These are phyloP conservation scores for Neoascochyta sp. DNA, from an alignment of 2,329 filamentous ascomycete genomes.

Conservation along the genomic window DNA sequence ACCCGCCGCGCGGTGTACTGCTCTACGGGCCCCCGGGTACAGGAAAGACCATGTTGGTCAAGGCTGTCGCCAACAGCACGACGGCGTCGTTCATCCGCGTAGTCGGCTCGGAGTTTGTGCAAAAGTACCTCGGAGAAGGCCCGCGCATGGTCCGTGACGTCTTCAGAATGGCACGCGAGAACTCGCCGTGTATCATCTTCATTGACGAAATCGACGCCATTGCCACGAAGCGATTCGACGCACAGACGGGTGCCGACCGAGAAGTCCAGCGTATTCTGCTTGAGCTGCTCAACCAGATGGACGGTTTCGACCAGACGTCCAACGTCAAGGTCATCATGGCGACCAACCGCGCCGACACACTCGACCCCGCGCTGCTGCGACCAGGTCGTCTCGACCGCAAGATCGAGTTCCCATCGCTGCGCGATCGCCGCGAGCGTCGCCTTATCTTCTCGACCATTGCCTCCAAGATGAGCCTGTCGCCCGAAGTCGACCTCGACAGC, in stretches of 20 bases:
- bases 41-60: conserved; percentile 96
- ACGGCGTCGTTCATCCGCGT: conserved; percentile 98
- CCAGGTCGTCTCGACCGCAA: conserved; percentile 95
- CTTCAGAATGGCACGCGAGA: conserved; percentile 98
- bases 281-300: conserved; percentile 98
- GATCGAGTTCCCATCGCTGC: conserved; percentile 95
- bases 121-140: conserved; percentile 97
- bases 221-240: conserved; percentile 98
- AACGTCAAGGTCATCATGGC: conserved; percentile 99
- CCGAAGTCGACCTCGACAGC: conserved; percentile 93
- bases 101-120: conserved; percentile 96
- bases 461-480: conserved; percentile 91
- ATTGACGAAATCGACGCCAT: conserved; percentile 99
- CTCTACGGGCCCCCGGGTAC: conserved; percentile 95
- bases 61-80: conserved; percentile 96
- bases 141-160: conserved; percentile 99
- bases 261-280: conserved; percentile 98
- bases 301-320: conserved; percentile 96
- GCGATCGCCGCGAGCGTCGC: conserved; percentile 88
- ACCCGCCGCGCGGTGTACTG: conserved; percentile 91
- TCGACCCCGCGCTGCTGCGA: conserved; percentile 90
- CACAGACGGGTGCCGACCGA: conserved; percentile 94
- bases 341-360: conserved; percentile 94
- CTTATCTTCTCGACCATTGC: conserved; percentile 98
- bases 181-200: conserved; percentile 97